Evolutionary conservation across 306 rosid species (phyloP), one percentile per base, ranked within the genome.

Genomic region (Macrotyloma uniflorum): DNA sequence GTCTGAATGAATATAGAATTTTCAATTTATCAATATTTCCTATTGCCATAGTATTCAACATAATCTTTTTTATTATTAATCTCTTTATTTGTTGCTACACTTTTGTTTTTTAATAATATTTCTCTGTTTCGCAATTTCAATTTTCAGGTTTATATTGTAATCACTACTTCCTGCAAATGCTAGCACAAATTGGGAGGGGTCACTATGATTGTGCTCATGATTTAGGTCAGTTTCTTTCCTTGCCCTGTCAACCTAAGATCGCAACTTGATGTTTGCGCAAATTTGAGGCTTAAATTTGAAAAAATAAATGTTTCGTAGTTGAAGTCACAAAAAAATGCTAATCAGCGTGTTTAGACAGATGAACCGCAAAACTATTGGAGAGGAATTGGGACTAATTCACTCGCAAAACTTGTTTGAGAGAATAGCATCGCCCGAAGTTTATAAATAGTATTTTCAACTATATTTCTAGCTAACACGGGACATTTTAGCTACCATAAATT

Each of bases 101-200:
- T 18, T 65, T 58, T 19, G 3, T 33, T 19, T 35, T n/a, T 74
- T 22, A 50, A 33, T 45, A 49, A 76, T 40, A 23, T 26, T 54
- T 47, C 63, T 82, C 58, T 83, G 66, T 83, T 30, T 50, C 11
- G 8, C 76, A 23, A 49, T 78, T 22, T 68, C 74, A 51, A 63
- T 3, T 35, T 81, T 81, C 90, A 95, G 98, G 98, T 79, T 80
- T 90, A 71, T 84, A 83, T 83, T 95, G 98, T 78, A 92, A 95
- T 77, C 97, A 89, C 78, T 91, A 89, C 89, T 95, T 95, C 89
- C 89, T 95, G 85, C 97, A 89, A 91, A 88, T 86, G 90, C 87
- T 95, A 66, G 93, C 98, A 15, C 88, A 92, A 74, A 83, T 92
- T 51, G 96, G 96, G 68, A 87, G 84, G 86, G 97, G 98, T 11